Conservation (phyloP, 345 rosid species). For the Ceriops tagal region DNA sequence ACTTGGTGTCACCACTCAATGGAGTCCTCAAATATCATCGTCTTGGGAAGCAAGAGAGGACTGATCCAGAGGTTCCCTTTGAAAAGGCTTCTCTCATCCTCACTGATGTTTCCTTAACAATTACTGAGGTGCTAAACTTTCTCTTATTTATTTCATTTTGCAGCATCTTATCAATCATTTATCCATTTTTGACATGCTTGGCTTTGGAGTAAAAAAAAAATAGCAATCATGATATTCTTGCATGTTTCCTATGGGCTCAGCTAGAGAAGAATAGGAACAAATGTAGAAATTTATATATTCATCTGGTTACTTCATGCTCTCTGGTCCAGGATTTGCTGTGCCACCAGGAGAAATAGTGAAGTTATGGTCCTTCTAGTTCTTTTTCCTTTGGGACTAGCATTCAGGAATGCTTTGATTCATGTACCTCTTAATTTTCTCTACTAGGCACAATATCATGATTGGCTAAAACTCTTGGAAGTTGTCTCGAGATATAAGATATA, state of each 20-base stretch:
- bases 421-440: slow-evolving; percentile 22
- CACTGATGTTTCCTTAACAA: slow-evolving; percentile 73
- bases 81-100: slow-evolving; percentile 85
- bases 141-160: slow-evolving; percentile 5
- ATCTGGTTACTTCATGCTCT: no score
- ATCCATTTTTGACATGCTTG: background rate
- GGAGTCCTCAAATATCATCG: slow-evolving; percentile 93
- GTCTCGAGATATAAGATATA: slow-evolving; percentile 76
- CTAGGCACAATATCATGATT: slow-evolving; percentile 95
- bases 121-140: slow-evolving; percentile 63
- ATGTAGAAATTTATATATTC: background rate
- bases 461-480: slow-evolving; percentile 90
- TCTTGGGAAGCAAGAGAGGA: slow-evolving; percentile 91
- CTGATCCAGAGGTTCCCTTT: slow-evolving; percentile 83
- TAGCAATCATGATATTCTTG: background rate
- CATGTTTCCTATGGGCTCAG: background rate
- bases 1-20: slow-evolving; percentile 84
- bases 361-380: background rate
- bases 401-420: slow-evolving; percentile 16
- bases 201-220: background rate
- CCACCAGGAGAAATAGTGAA: background rate
- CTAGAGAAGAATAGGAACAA: background rate
- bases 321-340: no score
- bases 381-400: slow-evolving; percentile 15
- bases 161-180: background rate